Conservation (phyloP, 2,329 filamentous ascomycete species). For the Fusarium penzigii region DNA sequence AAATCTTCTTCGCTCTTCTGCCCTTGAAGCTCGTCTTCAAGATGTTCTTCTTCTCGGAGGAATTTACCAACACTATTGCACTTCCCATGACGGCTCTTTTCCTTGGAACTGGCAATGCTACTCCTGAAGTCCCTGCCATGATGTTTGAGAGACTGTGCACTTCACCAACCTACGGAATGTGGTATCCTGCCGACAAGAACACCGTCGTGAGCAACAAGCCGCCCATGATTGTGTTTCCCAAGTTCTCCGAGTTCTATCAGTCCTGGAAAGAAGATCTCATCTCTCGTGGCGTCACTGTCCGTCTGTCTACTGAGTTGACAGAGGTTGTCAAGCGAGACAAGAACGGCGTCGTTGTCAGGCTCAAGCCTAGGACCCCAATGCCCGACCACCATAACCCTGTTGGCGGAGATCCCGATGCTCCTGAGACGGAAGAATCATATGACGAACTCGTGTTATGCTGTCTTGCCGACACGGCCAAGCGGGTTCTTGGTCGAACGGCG, state of each 20-base stretch:
- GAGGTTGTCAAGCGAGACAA: slow-evolving; percentile 14
- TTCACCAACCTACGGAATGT: slow-evolving; percentile 16
- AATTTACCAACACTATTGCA: slow-evolving; percentile 16
- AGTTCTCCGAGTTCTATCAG: slow-evolving; percentile 16
- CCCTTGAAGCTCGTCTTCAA: slow-evolving; percentile 11
- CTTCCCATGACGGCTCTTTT: slow-evolving; percentile 16
- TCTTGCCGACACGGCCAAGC: slow-evolving; percentile 16
- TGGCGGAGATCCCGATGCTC: slow-evolving; percentile 12
- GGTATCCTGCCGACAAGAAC: slow-evolving; percentile 14
- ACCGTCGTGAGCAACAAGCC: slow-evolving; percentile 12
- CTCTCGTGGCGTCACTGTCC: slow-evolving; percentile 8
- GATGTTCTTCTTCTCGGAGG: slow-evolving; percentile 11
- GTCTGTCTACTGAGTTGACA: slow-evolving; percentile 8
- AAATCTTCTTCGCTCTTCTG: slow-evolving; percentile 13
- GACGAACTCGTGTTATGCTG: slow-evolving; percentile 17
- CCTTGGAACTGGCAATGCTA: slow-evolving; percentile 14
- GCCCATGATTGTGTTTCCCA: slow-evolving; percentile 15
- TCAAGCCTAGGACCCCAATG: slow-evolving; percentile 12
- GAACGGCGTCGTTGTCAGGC: slow-evolving; percentile 9
- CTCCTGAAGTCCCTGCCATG: slow-evolving; percentile 10
- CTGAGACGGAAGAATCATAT: slow-evolving; percentile 9
- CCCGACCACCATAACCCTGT: slow-evolving; percentile 13
- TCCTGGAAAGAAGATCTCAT: slow-evolving; percentile 12
- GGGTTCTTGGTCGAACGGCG: slow-evolving; percentile 10
- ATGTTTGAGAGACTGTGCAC: slow-evolving; percentile 17